phyloP scores from a whole-genome alignment of 495 filamentous ascomycete species.

The Talaromyces adpressus region DNA sequence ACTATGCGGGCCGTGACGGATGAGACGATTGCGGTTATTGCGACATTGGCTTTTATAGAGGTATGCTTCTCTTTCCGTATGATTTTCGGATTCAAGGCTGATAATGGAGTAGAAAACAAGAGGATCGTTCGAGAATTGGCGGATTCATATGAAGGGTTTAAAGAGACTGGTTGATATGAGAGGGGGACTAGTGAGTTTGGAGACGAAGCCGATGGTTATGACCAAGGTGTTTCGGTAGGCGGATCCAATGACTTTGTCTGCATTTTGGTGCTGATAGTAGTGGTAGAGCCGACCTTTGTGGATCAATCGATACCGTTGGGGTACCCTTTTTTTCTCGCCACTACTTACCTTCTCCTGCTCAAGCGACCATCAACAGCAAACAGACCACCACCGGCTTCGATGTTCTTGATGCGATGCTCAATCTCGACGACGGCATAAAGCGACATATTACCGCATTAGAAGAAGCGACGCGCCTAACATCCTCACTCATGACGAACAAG shows the following conservation, averaged over 20 bases:
- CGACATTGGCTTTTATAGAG: slow-evolving; percentile 1
- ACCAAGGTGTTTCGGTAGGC: slow-evolving; percentile 22
- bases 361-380: background rate
- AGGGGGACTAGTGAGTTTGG: slow-evolving; percentile 23
- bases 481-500: background rate
- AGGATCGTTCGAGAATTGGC: background rate
- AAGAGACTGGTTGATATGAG: slow-evolving; percentile 26
- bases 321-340: background rate
- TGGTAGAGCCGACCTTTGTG: background rate
- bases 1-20: background rate
- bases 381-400: background rate
- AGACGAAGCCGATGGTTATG: slow-evolving; percentile 18
- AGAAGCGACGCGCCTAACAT: background rate
- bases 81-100: background rate
- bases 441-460: background rate
- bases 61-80: background rate
- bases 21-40: background rate
- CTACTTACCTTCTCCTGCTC: background rate
- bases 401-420: background rate
- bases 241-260: background rate
- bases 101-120: background rate
- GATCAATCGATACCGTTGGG: background rate
- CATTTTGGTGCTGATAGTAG: background rate
- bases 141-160: slow-evolving; percentile 25
- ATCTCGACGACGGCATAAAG: background rate